phyloP scores from a whole-genome alignment of 495 filamentous ascomycete genomes.

The Xylaria cubensis region DNA sequence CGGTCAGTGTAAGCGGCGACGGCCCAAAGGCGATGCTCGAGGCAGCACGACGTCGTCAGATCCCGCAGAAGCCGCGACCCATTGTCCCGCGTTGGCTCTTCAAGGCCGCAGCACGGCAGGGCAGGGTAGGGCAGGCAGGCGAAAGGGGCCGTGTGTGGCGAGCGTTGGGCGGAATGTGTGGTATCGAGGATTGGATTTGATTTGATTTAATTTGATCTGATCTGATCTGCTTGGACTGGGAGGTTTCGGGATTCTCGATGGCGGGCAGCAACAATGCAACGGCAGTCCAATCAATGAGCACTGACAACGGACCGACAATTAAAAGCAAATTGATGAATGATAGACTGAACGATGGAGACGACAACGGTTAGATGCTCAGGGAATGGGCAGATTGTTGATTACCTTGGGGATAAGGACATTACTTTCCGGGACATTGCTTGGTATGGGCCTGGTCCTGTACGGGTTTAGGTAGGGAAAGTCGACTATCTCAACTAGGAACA shows the following conservation, averaged over 20 bases:
- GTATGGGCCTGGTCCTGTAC: neutral
- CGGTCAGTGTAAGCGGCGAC: constrained; percentile 22
- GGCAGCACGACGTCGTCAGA: constrained; percentile 36
- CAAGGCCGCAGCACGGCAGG: constrained; percentile 25
- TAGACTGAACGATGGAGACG: neutral
- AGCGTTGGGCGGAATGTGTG: constrained; percentile 11
- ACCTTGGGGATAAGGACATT: neutral
- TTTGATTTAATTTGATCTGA: neutral
- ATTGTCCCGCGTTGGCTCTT: constrained; percentile 33
- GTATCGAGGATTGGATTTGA: neutral
- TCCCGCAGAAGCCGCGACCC: constrained; percentile 34
- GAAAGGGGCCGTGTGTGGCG: constrained; percentile 12
- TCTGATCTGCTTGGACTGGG: neutral
- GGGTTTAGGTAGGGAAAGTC: neutral
- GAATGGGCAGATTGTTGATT: constrained; percentile 23
- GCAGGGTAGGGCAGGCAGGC: neutral
- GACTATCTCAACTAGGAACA: constrained; percentile 1
- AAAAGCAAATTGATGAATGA: constrained; percentile 9
- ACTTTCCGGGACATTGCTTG: neutral
- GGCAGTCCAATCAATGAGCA: constrained; percentile 9
- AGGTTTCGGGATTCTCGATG: constrained; percentile 11
- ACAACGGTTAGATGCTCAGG: constrained; percentile 4
- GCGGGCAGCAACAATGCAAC: constrained; percentile 9
- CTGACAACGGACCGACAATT: neutral
- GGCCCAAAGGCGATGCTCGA: constrained; percentile 24